A percentile compares a stretch with the other conserved stretches of the same genome.
These are phyloP conservation scores for Saccharomycopsis sp. DNA, from an alignment of 805 yeast species.

Conservation along the genomic window DNA sequence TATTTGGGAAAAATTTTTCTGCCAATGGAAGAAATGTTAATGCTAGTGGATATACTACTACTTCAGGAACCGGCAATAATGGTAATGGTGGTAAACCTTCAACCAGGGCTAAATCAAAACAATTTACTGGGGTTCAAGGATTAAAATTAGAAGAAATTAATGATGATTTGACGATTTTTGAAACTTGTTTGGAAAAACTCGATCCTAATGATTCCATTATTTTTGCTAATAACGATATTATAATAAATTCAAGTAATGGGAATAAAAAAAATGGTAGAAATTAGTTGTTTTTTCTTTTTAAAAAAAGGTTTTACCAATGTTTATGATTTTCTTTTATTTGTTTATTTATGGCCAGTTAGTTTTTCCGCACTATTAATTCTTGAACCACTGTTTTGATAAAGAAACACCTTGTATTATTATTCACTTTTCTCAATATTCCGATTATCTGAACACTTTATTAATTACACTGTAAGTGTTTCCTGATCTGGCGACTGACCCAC, in stretches of 20 bases:
- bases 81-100: background rate
- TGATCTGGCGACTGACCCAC: too few species aligned
- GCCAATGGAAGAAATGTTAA: slow-evolving; percentile 5
- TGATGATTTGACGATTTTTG: slow-evolving; percentile 15
- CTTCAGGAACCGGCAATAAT: background rate
- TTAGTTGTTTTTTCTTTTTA: too few species aligned
- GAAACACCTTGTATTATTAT: too few species aligned
- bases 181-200: slow-evolving; percentile 7
- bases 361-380: too few species aligned
- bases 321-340: too few species aligned
- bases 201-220: background rate
- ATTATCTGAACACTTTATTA: too few species aligned
- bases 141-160: slow-evolving; percentile 11
- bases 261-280: background rate
- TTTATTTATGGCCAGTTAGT: too few species aligned
- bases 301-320: too few species aligned
- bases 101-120: slow-evolving; percentile 10
- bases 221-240: background rate
- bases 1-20: slow-evolving; percentile 15
- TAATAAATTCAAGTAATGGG: background rate
- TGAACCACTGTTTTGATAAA: too few species aligned
- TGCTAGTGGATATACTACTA: too few species aligned
- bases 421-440: too few species aligned
- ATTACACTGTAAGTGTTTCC: too few species aligned
- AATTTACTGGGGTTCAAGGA: slow-evolving; percentile 7